Base-by-base conservation (phyloP, 1,139 yeast species). In the Taphrina wiesneri region DNA sequence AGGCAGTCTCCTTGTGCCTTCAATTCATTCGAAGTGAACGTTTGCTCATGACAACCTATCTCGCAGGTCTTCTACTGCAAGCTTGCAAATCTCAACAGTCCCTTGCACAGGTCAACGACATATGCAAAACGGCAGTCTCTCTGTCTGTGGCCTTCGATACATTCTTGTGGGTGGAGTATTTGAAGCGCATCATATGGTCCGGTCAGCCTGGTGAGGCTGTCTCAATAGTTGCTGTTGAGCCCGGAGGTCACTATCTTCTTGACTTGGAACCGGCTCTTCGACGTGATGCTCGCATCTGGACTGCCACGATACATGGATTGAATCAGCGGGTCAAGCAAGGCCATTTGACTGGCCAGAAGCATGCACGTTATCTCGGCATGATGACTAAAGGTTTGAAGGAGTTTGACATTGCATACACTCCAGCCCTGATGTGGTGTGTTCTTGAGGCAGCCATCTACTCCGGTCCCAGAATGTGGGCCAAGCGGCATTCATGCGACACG, bases 231-330 rank as follows among this genome's bases (percentile, higher is more conserved):
- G 41, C 49, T 17, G 23, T 19, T 13, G 59, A 54, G 23, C 59
- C 59, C 11, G 59, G 59, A 9, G 59, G 59, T 1, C 36, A 54
- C 17, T 13, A 54, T 26, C 36, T 54, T 1, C 59, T 54, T 6
- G 59, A 54, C 23, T 39, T 54, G 59, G 23, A 25, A 2, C 36
- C 59, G 19, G 43, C n/a, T 11, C 28, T 41, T 9, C 49, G 47
- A 7, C 49, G 57, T n/a, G 57, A 60, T 43, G 28, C 64, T 3
- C 17, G 57, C 13, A 26, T 51, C n/a, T 60, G 64, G 64, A 7
- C 43, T 13, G 51, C n/a, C 49, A 25, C 32, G 11, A 11, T 60
- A 5, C 64, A 53, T 5, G 25, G 15, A 21, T 21, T 49, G 49
- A 60, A 60, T 23, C 17, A 28, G 23, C 51, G 25, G 15, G 57